These are phyloP conservation scores for Mucor circinelloides DNA, from an alignment of 371 early-diverging fungal species.

Conservation along the genomic window DNA sequence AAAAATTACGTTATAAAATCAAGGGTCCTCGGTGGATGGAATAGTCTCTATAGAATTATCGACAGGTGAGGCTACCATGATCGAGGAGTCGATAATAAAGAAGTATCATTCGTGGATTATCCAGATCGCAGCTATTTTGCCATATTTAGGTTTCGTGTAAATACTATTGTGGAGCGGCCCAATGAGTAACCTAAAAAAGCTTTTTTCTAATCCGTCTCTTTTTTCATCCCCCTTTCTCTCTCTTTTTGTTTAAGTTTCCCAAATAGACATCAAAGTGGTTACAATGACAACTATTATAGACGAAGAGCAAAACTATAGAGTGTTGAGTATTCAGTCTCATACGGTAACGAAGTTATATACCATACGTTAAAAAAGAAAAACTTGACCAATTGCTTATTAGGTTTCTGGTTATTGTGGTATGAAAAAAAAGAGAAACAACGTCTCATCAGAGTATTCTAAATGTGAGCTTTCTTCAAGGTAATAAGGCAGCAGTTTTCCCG, in stretches of 20 bases:
- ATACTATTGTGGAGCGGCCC: background rate
- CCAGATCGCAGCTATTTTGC: background rate
- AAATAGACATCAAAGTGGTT: background rate
- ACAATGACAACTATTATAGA: background rate
- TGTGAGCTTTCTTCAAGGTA: slow-evolving; percentile 37
- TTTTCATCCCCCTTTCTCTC: background rate
- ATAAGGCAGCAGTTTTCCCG: slow-evolving; percentile 91
- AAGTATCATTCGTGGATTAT: background rate
- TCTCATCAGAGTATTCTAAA: background rate
- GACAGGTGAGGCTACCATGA: no score
- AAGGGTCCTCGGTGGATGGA: no score
- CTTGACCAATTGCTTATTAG: slow-evolving; percentile 8
- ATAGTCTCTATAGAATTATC: no score
- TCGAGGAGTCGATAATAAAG: background rate
- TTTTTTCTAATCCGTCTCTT: background rate
- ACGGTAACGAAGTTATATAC: slow-evolving; percentile 73
- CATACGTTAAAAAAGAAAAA: background rate
- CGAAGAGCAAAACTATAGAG: slow-evolving; percentile 44
- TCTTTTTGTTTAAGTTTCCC: background rate
- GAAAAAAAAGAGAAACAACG: background rate
- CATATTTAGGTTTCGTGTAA: background rate
- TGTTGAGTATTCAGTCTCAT: slow-evolving; percentile 90
- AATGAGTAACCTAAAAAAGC: background rate
- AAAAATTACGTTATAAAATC: no score
- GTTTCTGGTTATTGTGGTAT: slow-evolving; percentile 81